Base-by-base conservation (phyloP, 2,329 filamentous ascomycete genomes). In the Coniochaeta pulveracea region DNA sequence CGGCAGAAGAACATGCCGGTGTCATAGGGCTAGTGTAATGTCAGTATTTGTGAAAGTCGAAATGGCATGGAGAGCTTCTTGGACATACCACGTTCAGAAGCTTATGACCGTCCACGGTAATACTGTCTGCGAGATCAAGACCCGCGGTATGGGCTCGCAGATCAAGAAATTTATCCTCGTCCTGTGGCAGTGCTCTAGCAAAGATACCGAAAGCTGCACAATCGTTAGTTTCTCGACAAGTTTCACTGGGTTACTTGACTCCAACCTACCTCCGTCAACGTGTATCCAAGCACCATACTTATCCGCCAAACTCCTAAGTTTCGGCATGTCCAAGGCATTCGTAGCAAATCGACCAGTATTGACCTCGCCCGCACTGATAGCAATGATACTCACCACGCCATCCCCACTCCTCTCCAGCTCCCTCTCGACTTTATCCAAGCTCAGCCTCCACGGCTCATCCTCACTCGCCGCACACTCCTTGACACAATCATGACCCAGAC, bases 31-130 rank as follows among this genome's bases (percentile, higher is more conserved):
- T 77, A 34, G 5, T 12, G 19, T 14, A 8, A 21, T 21, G 7
- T 23, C 12, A 31, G 18, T 19, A 28, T 24, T 19, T 33, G 31
- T 43, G 40, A 9, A 15, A 31, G 23, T 16, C 10, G 26, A 6
- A 10, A 21, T 26, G 21, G 24, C 18, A 29, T 17, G 7, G 19
- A 21, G 21, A 15, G 11, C 7, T 14, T 11, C 10, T 16, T 8
- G 6, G 4, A 66, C 72, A 39, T 54, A 78, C 75, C 28, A 94
- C 85, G 44, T 95, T 95, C 39, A 96, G 69, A n/a, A 94, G 60
- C 50, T 95, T 95, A 55, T 96, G 89, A 0, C 72, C 82, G 47
- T 95, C 88, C 3, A 82, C 78, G 0, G 85, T 79, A 44, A 95
- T 86, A 33, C 84, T 93, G 50, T 95, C 85, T 3, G 83, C 85